Conservation (phyloP, 306 rosid genomes). For the Fagus sylvatica region DNA sequence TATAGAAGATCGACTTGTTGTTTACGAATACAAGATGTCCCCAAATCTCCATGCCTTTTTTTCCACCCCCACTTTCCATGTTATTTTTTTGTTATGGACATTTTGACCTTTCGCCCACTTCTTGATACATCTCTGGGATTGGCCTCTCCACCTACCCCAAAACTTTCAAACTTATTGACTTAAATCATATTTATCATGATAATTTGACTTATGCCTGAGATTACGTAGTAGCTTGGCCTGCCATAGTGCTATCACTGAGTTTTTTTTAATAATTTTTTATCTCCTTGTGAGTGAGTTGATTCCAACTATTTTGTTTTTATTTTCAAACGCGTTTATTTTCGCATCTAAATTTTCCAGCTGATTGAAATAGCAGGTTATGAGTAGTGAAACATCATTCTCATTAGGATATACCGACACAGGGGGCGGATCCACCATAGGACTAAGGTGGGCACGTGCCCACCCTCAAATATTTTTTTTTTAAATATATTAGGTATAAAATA, state of each 20-base stretch:
- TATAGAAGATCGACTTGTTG: neutral
- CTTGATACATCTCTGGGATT: neutral
- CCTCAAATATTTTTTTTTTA: no score
- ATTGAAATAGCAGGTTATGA: no score
- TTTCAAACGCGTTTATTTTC: no score
- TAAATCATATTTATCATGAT: neutral
- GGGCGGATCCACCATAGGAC: no score
- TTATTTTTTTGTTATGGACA: neutral
- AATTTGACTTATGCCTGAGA: neutral
- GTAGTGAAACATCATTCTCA: no score
- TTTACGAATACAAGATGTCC: neutral
- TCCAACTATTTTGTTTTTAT: no score
- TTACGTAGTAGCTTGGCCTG: neutral
- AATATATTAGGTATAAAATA: no score
- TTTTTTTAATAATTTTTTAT: no score
- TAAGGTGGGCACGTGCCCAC: no score
- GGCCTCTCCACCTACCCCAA: neutral
- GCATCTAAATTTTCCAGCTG: no score
- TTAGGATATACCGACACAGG: no score
- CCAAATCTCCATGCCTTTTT: neutral
- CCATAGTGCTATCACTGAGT: neutral
- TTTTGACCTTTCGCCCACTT: neutral
- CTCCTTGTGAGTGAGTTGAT: no score
- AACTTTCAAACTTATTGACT: neutral
- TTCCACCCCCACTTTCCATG: neutral